Evolutionary conservation across 2,329 filamentous ascomycete species (phyloP), one percentile per base, ranked within the genome.

Genomic region (Macrophomina phaseolina): DNA sequence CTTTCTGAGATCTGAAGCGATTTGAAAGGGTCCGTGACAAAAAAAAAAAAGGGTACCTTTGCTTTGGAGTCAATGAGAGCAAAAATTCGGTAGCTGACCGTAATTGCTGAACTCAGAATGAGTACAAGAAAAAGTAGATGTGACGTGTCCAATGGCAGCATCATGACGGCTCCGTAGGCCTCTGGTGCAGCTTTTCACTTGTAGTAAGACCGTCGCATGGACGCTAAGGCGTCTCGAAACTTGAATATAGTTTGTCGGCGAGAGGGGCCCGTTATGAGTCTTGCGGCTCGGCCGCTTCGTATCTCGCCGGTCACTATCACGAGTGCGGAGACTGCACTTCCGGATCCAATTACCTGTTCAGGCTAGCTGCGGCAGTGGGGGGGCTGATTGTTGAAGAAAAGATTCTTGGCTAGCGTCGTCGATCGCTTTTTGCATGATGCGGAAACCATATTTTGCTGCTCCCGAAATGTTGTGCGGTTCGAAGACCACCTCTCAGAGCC

Each of bases 351-450:
- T 62, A 32, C 58, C 45, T 7, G 8, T 62, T 62, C 9, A 28
- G 58, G 58, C 18, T 62, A 62, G 58, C 58, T 51, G 58, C 58
- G 14, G 58, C 45, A 23, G 23, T 49, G 45, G 42, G 58, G 45
- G 42, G 8, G 18, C 58, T 40, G 58, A 62, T 62, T 32, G 16
- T 34, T 30, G 38, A 11, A 34, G 56, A 46, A 18, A 30, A 60
- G 42, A 60, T 42, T 30, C 45, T 62, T 40, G 32, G 58, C 58
- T 62, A 38, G 45, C 40, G 42, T 16, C 45, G 58, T 40, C 30
- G 52, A 55, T 55, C 52, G 16, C 30, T 18, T 52, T 23, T 38
- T 3, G 36, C 11, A 12, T 38, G 36, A 38, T 38, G 36, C 36
- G 11, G 36, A 38, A 38, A 8, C 11, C 11, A 38, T 38, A 12